Evolutionary conservation across 2,329 filamentous ascomycete genomes (phyloP).

Genomic region (Microdochium bolleyi): DNA sequence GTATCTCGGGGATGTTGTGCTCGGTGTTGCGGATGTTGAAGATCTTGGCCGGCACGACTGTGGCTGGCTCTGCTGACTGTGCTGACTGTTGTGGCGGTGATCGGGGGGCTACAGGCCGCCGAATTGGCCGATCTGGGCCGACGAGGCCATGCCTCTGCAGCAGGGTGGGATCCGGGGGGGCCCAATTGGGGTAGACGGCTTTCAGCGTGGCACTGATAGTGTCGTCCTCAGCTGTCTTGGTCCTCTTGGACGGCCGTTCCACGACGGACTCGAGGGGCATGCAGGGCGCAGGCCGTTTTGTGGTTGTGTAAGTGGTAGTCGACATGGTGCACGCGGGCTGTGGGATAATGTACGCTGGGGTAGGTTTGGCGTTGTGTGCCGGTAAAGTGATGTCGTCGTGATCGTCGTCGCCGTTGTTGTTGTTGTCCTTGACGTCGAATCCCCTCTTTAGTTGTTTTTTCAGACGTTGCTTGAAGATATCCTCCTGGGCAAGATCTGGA

Average conservation of each 20-base stretch:
- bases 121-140: background rate
- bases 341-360: too few relatives aligned
- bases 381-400: too few relatives aligned
- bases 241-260: background rate
- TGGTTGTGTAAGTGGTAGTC: background rate
- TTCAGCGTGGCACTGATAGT: background rate
- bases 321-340: too few relatives aligned
- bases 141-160: conserved; percentile 3
- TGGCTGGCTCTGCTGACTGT: background rate
- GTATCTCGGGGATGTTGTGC: conserved; percentile 5
- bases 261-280: background rate
- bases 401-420: too few relatives aligned
- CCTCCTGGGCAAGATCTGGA: background rate
- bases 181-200: conserved; percentile 5
- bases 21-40: conserved; percentile 1
- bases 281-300: background rate
- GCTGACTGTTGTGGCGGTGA: background rate
- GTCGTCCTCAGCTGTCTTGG: background rate
- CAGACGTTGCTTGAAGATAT: background rate
- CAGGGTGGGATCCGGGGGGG: conserved; percentile 2
- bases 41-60: background rate
- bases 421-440: too few relatives aligned
- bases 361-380: too few relatives aligned
- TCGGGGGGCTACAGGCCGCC: background rate
- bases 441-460: background rate